Evolutionary conservation across 768 basidiomycete genomes (phyloP).

Genomic region (Hygrocybe coccinea): DNA sequence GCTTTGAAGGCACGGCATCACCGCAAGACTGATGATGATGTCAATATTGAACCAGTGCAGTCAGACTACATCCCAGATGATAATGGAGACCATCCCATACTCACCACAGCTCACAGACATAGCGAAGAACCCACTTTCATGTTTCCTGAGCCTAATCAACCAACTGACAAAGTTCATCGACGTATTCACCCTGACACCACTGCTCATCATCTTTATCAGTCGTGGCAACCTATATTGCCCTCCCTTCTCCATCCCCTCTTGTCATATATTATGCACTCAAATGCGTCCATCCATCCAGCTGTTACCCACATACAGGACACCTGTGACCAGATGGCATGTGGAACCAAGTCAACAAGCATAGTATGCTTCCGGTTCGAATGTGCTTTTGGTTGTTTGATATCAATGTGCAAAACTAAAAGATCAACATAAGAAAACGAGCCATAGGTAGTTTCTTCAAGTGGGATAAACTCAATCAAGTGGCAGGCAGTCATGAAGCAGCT

Average conservation of each 20-base stretch:
- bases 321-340: neutral
- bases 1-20: neutral
- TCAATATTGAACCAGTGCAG: neutral
- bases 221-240: neutral
- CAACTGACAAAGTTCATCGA: neutral
- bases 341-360: conserved; percentile 2
- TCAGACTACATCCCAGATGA: neutral
- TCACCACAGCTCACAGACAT: no score
- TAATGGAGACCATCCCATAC: no score
- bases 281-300: neutral
- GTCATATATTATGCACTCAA: neutral
- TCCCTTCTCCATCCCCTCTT: conserved; percentile 2
- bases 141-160: neutral
- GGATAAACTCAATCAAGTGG: conserved; percentile 22
- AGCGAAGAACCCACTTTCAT: neutral
- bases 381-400: neutral
- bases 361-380: conserved; percentile 13
- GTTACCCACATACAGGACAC: neutral
- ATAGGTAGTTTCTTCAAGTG: conserved; percentile 25
- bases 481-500: conserved; percentile 14
- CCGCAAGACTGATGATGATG: neutral
- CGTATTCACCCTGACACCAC: conserved; percentile 1
- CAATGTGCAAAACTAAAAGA: conserved; percentile 10
- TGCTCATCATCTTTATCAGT: neutral
- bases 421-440: conserved; percentile 20